Base-by-base conservation (phyloP, 345 rosid genomes). In the Leavenworthia alabamica region DNA sequence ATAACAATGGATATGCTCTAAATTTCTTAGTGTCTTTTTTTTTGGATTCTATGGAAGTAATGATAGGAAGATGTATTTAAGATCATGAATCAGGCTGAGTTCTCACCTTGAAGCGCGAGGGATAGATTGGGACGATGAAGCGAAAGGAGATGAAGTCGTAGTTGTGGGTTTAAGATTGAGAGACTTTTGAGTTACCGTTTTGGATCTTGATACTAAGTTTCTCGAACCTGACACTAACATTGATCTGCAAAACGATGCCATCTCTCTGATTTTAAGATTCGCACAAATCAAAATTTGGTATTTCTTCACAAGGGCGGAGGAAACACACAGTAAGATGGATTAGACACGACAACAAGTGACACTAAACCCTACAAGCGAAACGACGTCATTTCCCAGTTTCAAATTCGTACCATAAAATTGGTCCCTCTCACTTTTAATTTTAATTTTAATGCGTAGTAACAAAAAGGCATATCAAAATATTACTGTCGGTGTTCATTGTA, bases 241-340 rank as follows among this genome's bases (percentile, higher is more conserved):
- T 43, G 81, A 67, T 60, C 77, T 67, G 56, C 74, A 78, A 61
- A 71, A 35, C 50, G 75, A 78, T 17, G 79, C 79, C 76, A 74
- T 70, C 62, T 61, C 42, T 23, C 41, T 24, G 46, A 20, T 32
- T 48, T n/a, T 17, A 15, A 29, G 56, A 28, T 51, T 31, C 24
- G 53, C 24, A 15, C 40, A 20, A 20, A 2, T 1, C 2, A 20
- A 20, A 20, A 6, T 29, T 33, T 50, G 5, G 23, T 5, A 35
- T 35, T 1, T n/a, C 20, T 53, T 14, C 22, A 1, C 11, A 62
- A 36, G 7, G 14, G n/a, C 43, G 27, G 59, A 52, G 42, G 24
- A 20, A 20, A 12, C 55, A 33, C 22, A 20, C 54, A 0, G n/a
- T 10, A 61, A 36, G 10, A 41, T 29, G 2, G 24, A n/a, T n/a